Conservation (phyloP, 2,329 filamentous ascomycete species). For the Teratosphaeria gauchensis region DNA sequence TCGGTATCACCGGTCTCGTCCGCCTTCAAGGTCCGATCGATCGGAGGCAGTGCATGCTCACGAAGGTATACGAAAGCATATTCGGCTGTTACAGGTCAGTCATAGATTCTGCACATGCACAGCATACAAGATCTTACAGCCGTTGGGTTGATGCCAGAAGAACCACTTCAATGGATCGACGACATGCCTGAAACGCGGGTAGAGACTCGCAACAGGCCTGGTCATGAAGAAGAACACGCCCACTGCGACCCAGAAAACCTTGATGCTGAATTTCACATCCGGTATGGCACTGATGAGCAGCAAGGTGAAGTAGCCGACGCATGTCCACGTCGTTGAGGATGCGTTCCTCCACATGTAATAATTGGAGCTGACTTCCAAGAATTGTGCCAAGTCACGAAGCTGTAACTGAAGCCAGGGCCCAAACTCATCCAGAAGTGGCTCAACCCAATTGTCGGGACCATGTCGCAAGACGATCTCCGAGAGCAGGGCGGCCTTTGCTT, state of each 20-base stretch:
- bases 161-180: conserved; percentile 5
- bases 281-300: conserved; percentile 3
- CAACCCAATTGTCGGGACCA: conserved; percentile 3
- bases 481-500: conserved; percentile 1
- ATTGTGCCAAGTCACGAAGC: conserved; percentile 1
- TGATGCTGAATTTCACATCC: conserved; percentile 1
- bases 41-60: neutral
- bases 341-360: conserved; percentile 2
- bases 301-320: conserved; percentile 1
- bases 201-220: conserved; percentile 1
- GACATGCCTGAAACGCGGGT: conserved; percentile 4
- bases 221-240: conserved; percentile 5
- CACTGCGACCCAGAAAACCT: conserved; percentile 2
- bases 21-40: neutral
- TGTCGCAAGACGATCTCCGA: conserved; percentile 4
- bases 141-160: conserved; percentile 2
- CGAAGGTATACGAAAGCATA: conserved; percentile 2
- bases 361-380: conserved; percentile 1
- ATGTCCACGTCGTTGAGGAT: neutral
- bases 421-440: conserved; percentile 1
- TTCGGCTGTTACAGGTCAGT: neutral
- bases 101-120: neutral
- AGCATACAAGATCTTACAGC: neutral
- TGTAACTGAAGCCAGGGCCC: conserved; percentile 4
- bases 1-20: neutral